Conservation (phyloP, 345 rosid genomes). For the Zanthoxylum bungeanum region DNA sequence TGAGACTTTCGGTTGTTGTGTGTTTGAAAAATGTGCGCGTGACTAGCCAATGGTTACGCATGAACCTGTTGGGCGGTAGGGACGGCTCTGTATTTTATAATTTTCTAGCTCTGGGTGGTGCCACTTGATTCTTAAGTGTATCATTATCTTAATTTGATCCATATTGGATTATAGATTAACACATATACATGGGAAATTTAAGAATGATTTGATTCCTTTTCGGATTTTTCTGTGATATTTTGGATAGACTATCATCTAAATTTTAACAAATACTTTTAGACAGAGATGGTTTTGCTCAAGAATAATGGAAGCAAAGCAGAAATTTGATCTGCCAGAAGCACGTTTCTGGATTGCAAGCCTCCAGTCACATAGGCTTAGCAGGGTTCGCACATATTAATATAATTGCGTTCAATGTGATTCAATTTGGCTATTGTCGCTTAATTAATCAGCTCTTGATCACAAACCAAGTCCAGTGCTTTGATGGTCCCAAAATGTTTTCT, state of each 20-base stretch:
- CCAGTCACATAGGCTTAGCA: neutral
- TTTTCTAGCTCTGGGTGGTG: neutral
- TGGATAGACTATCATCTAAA: neutral
- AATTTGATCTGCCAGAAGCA: neutral
- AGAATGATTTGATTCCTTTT: neutral
- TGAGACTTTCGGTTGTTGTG: conserved; percentile 19
- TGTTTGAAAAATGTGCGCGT: conserved; percentile 15
- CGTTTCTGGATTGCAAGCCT: neutral
- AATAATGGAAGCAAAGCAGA: neutral
- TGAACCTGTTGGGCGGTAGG: conserved; percentile 25
- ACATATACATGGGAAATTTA: neutral
- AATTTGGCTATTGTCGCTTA: neutral
- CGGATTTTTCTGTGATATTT: neutral
- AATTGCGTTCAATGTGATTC: neutral
- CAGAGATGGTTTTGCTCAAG: neutral
- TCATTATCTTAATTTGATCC: neutral
- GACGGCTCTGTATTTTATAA: conserved; percentile 1
- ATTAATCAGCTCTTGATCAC: neutral
- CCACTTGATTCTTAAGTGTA: neutral
- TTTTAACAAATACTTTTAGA: neutral
- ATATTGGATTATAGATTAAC: neutral
- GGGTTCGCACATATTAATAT: neutral
- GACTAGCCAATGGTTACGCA: conserved; percentile 22
- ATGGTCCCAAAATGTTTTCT: neutral
- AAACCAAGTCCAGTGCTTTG: neutral